A percentile compares a stretch with the other conserved stretches of the same genome.
Conservation (phyloP, 2,329 filamentous ascomycete species). For the Pseudogymnoascus sp. region DNA sequence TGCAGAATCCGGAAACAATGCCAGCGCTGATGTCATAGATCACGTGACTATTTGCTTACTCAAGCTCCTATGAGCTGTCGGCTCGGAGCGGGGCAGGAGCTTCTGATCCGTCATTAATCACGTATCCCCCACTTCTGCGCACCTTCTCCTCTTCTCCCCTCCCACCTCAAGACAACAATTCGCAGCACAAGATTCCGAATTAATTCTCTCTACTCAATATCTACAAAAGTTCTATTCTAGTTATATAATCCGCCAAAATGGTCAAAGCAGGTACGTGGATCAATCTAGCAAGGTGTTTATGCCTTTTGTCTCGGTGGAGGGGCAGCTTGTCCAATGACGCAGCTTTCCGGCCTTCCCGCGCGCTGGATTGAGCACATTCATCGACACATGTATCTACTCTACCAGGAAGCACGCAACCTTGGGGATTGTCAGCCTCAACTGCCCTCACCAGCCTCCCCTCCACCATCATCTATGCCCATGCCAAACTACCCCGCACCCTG, state of each 20-base stretch:
- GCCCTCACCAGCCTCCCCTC: constrained; percentile 15
- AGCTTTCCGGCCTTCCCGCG: constrained; percentile 28
- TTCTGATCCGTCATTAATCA: constrained; percentile 7
- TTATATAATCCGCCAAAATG: constrained; percentile 62
- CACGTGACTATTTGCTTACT: background rate
- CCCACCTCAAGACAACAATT: background rate
- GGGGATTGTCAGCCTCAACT: constrained; percentile 33
- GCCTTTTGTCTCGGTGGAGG: constrained; percentile 17
- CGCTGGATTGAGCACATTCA: constrained; percentile 56
- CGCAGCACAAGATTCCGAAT: background rate
- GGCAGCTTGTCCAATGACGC: constrained; percentile 20
- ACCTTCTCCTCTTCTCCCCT: constrained; percentile 1
- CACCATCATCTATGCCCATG: background rate
- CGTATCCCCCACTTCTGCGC: constrained; percentile 3
- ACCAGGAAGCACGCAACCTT: constrained; percentile 33
- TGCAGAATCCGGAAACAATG: background rate
- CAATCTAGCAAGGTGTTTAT: constrained; percentile 6
- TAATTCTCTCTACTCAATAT: background rate
- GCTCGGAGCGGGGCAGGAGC: constrained; percentile 7
- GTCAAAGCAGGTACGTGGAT: constrained; percentile 82
- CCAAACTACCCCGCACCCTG: background rate
- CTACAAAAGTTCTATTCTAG: constrained; percentile 1
- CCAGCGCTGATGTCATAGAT: background rate
- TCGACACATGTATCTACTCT: constrained; percentile 18
- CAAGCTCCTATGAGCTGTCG: constrained; percentile 5